Percentiles rank a stretch among this genome's conserved stretches.
phyloP scores from a whole-genome alignment of 257 asterid genomes.

The Solanum paucissectum region DNA sequence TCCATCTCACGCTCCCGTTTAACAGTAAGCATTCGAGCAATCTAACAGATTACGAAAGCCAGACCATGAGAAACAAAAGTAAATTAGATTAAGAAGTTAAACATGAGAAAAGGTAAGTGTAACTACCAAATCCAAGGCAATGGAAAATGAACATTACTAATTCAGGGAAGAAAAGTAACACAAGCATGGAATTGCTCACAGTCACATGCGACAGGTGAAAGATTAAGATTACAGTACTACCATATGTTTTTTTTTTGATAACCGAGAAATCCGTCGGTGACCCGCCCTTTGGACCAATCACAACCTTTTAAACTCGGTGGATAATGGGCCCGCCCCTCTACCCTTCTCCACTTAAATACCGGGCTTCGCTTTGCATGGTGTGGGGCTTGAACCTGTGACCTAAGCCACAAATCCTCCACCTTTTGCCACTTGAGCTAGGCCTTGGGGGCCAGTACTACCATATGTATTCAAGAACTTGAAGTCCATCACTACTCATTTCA shows the following conservation, averaged over 20 bases:
- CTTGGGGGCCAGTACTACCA: neutral
- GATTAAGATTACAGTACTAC: neutral
- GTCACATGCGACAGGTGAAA: neutral
- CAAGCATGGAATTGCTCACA: neutral
- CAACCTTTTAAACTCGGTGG: too few relatives aligned
- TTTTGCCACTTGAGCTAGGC: too few relatives aligned
- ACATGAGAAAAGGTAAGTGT: neutral
- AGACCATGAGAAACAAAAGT: neutral
- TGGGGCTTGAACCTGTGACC: too few relatives aligned
- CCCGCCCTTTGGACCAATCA: too few relatives aligned
- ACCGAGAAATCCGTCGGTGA: too few relatives aligned
- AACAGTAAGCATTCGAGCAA: constrained; percentile 87
- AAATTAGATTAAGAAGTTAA: neutral
- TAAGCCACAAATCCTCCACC: too few relatives aligned
- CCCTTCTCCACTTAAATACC: too few relatives aligned
- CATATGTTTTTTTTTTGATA: neutral
- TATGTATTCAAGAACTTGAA: neutral
- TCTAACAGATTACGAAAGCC: constrained; percentile 17
- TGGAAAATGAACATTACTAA: neutral
- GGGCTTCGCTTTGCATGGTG: too few relatives aligned
- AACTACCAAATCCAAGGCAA: neutral
- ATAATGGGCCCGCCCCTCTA: too few relatives aligned
- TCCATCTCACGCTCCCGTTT: constrained; percentile 89
- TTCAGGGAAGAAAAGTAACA: neutral
- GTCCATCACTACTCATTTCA: neutral